Conservation (phyloP, 2,329 filamentous ascomycete genomes). For the Ampelomyces quisqualis region DNA sequence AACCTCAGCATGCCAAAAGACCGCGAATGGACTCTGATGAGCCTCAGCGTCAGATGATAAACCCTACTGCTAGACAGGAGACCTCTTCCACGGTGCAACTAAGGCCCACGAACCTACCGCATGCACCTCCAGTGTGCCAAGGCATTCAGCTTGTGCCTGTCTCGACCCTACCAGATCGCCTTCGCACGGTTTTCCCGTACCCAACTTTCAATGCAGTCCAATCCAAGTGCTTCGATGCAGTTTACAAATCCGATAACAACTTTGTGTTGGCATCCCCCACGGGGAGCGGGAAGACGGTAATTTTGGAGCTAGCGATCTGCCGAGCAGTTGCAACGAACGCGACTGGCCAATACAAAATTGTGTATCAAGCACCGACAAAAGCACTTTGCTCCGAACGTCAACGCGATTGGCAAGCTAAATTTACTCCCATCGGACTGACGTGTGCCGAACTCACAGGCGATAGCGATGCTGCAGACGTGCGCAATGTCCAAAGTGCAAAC, state of each 20-base stretch:
- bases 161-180: slow-evolving; percentile 65
- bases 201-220: slow-evolving; percentile 79
- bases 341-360: slow-evolving; percentile 70
- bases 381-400: slow-evolving; percentile 76
- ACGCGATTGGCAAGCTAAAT: slow-evolving; percentile 76
- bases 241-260: slow-evolving; percentile 71
- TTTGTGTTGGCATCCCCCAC: slow-evolving; percentile 79
- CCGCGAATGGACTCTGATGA: too few relatives aligned
- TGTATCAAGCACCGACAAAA: slow-evolving; percentile 85
- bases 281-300: slow-evolving; percentile 79
- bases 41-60: too few relatives aligned
- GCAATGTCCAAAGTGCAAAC: slow-evolving; percentile 68
- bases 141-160: slow-evolving; percentile 63
- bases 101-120: not conserved
- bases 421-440: slow-evolving; percentile 64
- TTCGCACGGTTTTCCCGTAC: slow-evolving; percentile 70
- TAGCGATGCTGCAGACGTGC: slow-evolving; percentile 66
- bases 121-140: slow-evolving; percentile 49
- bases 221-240: slow-evolving; percentile 70
- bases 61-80: too few relatives aligned
- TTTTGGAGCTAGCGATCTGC: slow-evolving; percentile 81
- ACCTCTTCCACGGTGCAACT: too few relatives aligned
- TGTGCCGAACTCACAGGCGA: slow-evolving; percentile 82
- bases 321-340: slow-evolving; percentile 60
- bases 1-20: too few relatives aligned